phyloP scores from a whole-genome alignment of 352 stramenopile genomes.

The Pythium pectinolyticum region DNA sequence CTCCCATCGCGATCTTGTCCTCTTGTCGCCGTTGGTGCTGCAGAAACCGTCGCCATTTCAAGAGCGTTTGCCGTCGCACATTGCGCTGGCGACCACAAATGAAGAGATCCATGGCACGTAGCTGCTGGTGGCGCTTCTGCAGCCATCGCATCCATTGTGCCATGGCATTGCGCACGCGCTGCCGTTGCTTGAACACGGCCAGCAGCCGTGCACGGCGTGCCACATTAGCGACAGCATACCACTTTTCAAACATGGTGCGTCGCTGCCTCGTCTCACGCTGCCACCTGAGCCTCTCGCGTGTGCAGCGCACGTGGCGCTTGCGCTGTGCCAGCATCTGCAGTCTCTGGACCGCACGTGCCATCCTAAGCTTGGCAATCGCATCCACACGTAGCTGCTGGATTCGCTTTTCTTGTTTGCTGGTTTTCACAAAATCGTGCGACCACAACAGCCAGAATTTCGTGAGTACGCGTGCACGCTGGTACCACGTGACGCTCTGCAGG shows the following conservation, averaged over 20 bases:
- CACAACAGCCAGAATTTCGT: constrained; percentile 68
- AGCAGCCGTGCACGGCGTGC: constrained; percentile 4
- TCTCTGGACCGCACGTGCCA: neutral
- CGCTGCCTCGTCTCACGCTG: neutral
- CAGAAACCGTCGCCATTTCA: constrained; percentile 2
- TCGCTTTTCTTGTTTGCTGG: neutral
- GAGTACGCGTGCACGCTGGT: constrained; percentile 48
- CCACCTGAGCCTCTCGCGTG: neutral
- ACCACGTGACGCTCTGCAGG: constrained; percentile 43
- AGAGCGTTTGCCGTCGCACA: neutral
- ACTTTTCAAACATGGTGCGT: neutral
- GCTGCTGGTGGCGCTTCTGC: neutral
- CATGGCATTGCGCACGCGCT: constrained; percentile 1
- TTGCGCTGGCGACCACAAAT: neutral
- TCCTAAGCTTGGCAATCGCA: neutral
- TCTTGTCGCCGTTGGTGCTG: neutral
- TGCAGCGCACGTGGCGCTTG: neutral
- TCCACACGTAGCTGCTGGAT: neutral
- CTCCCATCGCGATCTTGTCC: neutral
- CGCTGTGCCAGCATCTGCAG: neutral
- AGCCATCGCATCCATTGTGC: constrained; percentile 3
- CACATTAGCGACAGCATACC: constrained; percentile 1
- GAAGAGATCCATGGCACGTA: neutral
- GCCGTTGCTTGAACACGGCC: constrained; percentile 14
- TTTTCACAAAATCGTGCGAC: constrained; percentile 44